A percentile compares a stretch with the other conserved stretches of the same genome.
Evolutionary conservation across 192 early-diverging fungal genomes (phyloP).

Genomic region (Backusella psychrophila): DNA sequence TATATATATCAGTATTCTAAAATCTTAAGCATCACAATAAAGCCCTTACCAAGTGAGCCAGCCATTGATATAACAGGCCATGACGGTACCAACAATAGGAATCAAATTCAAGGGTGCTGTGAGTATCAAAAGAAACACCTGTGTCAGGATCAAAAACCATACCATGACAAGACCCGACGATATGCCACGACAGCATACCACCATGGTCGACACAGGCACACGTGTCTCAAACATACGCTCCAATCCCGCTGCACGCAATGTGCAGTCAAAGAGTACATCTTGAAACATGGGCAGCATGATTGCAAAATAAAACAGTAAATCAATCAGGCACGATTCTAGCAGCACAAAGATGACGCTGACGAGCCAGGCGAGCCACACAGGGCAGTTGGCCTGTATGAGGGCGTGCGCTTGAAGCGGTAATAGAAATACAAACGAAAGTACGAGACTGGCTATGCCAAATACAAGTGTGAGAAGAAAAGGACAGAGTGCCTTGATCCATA

Average conservation of each 20-base stretch:
- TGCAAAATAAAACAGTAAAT: slow-evolving; percentile 50
- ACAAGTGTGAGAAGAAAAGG: slow-evolving; percentile 49
- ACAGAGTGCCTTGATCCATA: slow-evolving; percentile 50
- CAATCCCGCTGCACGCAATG: slow-evolving; percentile 45
- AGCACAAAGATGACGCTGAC: slow-evolving; percentile 58
- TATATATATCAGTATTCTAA: background rate
- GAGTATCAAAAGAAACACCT: slow-evolving; percentile 25
- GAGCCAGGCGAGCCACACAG: slow-evolving; percentile 61
- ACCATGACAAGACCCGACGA: slow-evolving; percentile 36
- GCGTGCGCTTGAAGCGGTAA: slow-evolving; percentile 60
- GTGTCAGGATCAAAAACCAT: slow-evolving; percentile 36
- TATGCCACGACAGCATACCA: slow-evolving; percentile 46
- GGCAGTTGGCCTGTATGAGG: slow-evolving; percentile 45
- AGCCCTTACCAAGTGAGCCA: slow-evolving; percentile 39
- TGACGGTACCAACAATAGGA: slow-evolving; percentile 54
- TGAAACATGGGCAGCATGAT: slow-evolving; percentile 57
- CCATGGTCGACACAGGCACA: slow-evolving; percentile 35
- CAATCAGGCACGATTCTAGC: slow-evolving; percentile 50
- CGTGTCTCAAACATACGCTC: slow-evolving; percentile 41
- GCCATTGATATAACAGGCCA: slow-evolving; percentile 48
- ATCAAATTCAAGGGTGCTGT: slow-evolving; percentile 58
- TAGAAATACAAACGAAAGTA: slow-evolving; percentile 54
- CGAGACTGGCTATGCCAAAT: slow-evolving; percentile 42
- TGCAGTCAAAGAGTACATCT: slow-evolving; percentile 58
- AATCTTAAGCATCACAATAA: too few relatives aligned